Conservation (phyloP, 2,329 filamentous ascomycete genomes). For the Colletotrichum cereale region DNA sequence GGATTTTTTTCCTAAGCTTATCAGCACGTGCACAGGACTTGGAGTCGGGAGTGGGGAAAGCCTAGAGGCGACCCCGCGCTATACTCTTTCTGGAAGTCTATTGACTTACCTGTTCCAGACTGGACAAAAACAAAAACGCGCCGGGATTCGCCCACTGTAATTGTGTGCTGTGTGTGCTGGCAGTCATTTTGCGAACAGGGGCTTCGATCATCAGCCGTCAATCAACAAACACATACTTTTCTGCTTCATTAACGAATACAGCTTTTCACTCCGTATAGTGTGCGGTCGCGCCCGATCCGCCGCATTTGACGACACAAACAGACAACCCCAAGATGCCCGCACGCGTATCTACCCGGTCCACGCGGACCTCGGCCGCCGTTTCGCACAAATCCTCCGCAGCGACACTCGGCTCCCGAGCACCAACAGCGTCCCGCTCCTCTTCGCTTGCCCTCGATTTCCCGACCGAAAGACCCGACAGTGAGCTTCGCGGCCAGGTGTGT, state of each 20-base stretch:
- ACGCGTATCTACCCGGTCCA: slow-evolving; percentile 60
- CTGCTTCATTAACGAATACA: slow-evolving; percentile 24
- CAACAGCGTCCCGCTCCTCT: slow-evolving; percentile 61
- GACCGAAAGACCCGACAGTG: slow-evolving; percentile 77
- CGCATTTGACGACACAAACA: slow-evolving; percentile 4
- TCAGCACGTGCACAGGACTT: slow-evolving; percentile 36
- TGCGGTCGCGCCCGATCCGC: background rate
- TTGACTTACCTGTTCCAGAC: slow-evolving; percentile 38
- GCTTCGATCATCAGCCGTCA: slow-evolving; percentile 1
- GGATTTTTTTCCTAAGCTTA: slow-evolving; percentile 41
- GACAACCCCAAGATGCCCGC: slow-evolving; percentile 59
- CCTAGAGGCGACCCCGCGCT: slow-evolving; percentile 40
- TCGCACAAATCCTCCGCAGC: slow-evolving; percentile 56
- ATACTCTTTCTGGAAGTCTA: slow-evolving; percentile 37
- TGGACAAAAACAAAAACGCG: slow-evolving; percentile 42
- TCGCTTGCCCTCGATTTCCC: slow-evolving; percentile 66
- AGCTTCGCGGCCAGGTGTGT: slow-evolving; percentile 80
- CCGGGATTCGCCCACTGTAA: slow-evolving; percentile 34
- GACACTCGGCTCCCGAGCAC: slow-evolving; percentile 55
- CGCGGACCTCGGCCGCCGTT: slow-evolving; percentile 58
- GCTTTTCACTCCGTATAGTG: background rate
- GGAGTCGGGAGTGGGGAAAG: slow-evolving; percentile 6
- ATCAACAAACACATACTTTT: slow-evolving; percentile 34
- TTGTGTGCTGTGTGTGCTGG: slow-evolving; percentile 26
- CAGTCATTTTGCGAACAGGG: slow-evolving; percentile 15